Percentiles rank a stretch among this genome's conserved stretches.
These are phyloP conservation scores for Exobasidium cylindrosporum DNA, from an alignment of 1,284 basidiomycete genomes.

Conservation along the genomic window DNA sequence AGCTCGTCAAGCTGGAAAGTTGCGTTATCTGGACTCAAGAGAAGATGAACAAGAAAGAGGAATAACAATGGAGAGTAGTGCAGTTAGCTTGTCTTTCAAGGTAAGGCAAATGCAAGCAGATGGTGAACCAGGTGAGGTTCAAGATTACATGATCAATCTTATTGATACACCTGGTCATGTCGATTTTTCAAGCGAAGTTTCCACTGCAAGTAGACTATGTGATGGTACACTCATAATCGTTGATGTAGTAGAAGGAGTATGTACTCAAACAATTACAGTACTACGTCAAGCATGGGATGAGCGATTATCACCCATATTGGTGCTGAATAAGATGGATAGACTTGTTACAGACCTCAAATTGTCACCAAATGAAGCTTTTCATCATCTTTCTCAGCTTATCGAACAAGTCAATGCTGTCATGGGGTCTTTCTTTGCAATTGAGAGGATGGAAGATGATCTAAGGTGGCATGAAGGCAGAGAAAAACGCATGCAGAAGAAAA, in stretches of 20 bases:
- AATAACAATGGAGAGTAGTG: constrained; percentile 98
- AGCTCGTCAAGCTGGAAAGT: constrained; percentile 86
- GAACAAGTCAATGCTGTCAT: constrained; percentile 98
- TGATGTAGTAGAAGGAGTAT: constrained; percentile 96
- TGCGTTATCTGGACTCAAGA: constrained; percentile 89
- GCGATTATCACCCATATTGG: constrained; percentile 80
- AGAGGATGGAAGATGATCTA: constrained; percentile 88
- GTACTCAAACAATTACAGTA: constrained; percentile 92
- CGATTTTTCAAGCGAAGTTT: constrained; percentile 96
- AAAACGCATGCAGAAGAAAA: constrained; percentile 70
- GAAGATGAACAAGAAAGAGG: constrained; percentile 97
- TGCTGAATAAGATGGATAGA: constrained; percentile 97
- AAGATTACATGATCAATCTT: constrained; percentile 81
- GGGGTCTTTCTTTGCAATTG: constrained; percentile 90
- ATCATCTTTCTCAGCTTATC: constrained; percentile 85
- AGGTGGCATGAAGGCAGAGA: constrained; percentile 91
- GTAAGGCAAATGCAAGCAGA: constrained; percentile 37
- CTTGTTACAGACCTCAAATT: constrained; percentile 91
- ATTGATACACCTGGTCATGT: constrained; percentile 99
- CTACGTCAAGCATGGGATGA: constrained; percentile 93
- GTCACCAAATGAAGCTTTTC: constrained; percentile 86
- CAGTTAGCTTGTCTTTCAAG: constrained; percentile 60
- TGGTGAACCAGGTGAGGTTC: constrained; percentile 29
- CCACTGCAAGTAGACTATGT: constrained; percentile 85
- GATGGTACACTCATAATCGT: constrained; percentile 96